Evolutionary conservation across 108 stramenopile species (phyloP).

Genomic region (Discostella pseudostelligera): DNA sequence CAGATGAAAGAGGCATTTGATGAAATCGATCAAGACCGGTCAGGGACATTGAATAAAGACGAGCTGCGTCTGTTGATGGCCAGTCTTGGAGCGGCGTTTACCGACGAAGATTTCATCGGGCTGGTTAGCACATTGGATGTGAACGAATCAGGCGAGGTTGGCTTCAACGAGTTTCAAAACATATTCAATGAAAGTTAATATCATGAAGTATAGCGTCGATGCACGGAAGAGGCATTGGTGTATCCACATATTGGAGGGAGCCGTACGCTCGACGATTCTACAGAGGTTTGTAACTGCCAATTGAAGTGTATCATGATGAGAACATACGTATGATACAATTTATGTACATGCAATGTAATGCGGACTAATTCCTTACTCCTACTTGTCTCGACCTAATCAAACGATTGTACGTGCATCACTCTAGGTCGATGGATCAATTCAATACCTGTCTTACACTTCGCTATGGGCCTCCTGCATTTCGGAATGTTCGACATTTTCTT

Average conservation of each 20-base stretch:
- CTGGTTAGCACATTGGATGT: conserved; percentile 54
- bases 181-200: conserved; percentile 35
- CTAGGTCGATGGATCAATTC: too few species aligned
- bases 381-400: too few species aligned
- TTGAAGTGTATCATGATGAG: not conserved
- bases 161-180: conserved; percentile 66
- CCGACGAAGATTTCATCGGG: conserved; percentile 54
- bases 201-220: too few species aligned
- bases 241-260: too few species aligned
- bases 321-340: too few species aligned
- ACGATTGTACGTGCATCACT: too few species aligned
- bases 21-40: conserved; percentile 52
- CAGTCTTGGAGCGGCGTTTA: conserved; percentile 59
- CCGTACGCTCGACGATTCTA: too few species aligned
- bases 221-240: too few species aligned
- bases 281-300: not conserved
- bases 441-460: too few species aligned
- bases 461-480: too few species aligned
- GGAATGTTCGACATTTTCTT: not conserved
- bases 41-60: conserved; percentile 56
- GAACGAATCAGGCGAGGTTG: conserved; percentile 56
- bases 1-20: conserved; percentile 71
- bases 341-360: not conserved
- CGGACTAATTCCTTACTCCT: too few species aligned
- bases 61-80: conserved; percentile 62